Base-by-base conservation (phyloP, 257 asterid genomes). In the Fraxinus pennsylvanica region DNA sequence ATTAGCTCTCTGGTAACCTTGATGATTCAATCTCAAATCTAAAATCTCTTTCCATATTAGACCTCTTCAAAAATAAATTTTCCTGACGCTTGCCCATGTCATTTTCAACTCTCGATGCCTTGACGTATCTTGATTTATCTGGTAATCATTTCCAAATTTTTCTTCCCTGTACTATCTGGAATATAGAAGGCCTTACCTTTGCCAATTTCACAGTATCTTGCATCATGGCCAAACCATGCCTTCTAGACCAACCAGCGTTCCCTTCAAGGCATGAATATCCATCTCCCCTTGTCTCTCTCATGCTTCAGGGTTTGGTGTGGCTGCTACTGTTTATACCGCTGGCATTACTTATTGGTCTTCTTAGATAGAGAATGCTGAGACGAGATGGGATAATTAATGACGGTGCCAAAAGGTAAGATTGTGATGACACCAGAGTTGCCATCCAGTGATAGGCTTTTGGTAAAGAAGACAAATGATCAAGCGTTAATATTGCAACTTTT, bases 91-190 rank as follows among this genome's bases (percentile, higher is more conserved):
- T 89, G 57, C 96, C 97, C 1, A 9, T 68, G 7, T 88, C 96
- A 2, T 90, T 94, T 68, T 85, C 97, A 0, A 72, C 68, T 50
- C 94, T 94, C 47, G 81, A 83, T 72, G 43, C 88, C 71, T 85
- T 94, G 84, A 90, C 96, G 4, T 89, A 89, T 86, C 93, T 94
- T 22, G 98, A 94, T 75, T 30, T 94, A 33, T 94, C 98, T 19
- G 82, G 69, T 54, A 94, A 92, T 87, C 66, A 82, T 35, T 92
- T 94, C 63, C 85, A 61, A 36, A 76, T 75, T 39, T 36, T 76
- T 43, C 91, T 94, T 71, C 98, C 96, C 13, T 92, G 98, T 77
- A 81, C 82, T 47, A 77, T 94, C 6, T 92, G 97, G 78, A 72
- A 83, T 17, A 82, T 87, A 74, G 81, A 82, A 76, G 93, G 97